Evolutionary conservation across 2,329 filamentous ascomycete genomes (phyloP).

Genomic region (Diplocarpon mali): DNA sequence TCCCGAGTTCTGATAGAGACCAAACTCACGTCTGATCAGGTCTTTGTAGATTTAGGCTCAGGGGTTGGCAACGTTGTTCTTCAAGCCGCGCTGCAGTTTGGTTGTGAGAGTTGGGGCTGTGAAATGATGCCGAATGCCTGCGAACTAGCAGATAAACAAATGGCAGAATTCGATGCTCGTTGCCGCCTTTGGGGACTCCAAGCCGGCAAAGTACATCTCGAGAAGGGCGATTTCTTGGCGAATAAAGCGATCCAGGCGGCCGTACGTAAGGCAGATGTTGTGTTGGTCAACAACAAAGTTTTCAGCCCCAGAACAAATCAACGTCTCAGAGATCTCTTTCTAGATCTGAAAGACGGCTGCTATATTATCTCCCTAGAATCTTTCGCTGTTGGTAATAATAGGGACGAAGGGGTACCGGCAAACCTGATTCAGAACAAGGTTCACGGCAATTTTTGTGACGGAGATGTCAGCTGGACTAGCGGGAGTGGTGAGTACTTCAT

Average conservation of each 20-base stretch:
- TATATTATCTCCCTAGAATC: constrained; percentile 86
- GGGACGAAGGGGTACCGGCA: constrained; percentile 69
- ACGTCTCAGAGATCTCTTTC: constrained; percentile 73
- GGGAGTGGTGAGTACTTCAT: constrained; percentile 79
- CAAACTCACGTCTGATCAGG: constrained; percentile 66
- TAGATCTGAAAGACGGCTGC: constrained; percentile 85
- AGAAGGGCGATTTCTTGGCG: constrained; percentile 74
- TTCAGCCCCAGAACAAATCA: constrained; percentile 85
- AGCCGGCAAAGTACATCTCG: constrained; percentile 67
- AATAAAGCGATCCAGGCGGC: constrained; percentile 59
- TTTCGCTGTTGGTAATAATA: constrained; percentile 66
- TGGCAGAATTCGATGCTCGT: constrained; percentile 72
- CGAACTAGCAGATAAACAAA: constrained; percentile 68
- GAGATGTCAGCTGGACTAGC: constrained; percentile 80
- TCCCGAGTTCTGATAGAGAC: constrained; percentile 69
- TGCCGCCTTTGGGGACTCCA: constrained; percentile 82
- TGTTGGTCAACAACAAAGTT: constrained; percentile 95
- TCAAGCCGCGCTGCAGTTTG: constrained; percentile 85
- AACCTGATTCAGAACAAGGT: constrained; percentile 71
- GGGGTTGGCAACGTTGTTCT: constrained; percentile 93
- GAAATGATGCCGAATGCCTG: constrained; percentile 92
- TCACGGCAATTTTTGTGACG: constrained; percentile 52
- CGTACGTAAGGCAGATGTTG: constrained; percentile 80
- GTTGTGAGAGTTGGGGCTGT: constrained; percentile 91
- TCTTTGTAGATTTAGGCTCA: constrained; percentile 91